Evolutionary conservation across 768 basidiomycete genomes (phyloP).

Genomic region (Leccinum sublutescens): DNA sequence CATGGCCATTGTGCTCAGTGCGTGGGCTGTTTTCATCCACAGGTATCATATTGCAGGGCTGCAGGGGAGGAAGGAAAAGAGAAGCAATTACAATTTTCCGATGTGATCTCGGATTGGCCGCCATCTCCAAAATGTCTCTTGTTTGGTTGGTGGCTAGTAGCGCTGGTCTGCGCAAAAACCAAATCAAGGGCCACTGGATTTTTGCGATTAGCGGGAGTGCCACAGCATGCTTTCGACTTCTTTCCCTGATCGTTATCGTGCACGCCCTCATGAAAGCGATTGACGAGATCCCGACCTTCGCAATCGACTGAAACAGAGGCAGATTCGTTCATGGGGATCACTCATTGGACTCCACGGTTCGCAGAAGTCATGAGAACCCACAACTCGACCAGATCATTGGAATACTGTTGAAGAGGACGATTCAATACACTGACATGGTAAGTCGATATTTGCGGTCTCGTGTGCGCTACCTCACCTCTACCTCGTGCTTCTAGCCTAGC

Average conservation of each 20-base stretch:
- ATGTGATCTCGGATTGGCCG: too few relatives aligned
- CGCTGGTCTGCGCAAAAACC: too few relatives aligned
- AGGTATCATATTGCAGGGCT: too few relatives aligned
- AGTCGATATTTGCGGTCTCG: background rate
- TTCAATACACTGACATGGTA: background rate
- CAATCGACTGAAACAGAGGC: background rate
- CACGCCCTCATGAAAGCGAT: background rate
- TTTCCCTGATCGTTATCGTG: background rate
- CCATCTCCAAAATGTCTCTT: too few relatives aligned
- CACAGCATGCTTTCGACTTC: background rate
- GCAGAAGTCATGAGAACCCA: background rate
- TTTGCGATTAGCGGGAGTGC: too few relatives aligned
- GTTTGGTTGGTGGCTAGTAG: too few relatives aligned
- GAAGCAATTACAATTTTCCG: too few relatives aligned
- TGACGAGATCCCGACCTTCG: background rate
- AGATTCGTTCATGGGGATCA: background rate
- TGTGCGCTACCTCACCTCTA: background rate
- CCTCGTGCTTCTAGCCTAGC: background rate
- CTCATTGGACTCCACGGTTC: background rate
- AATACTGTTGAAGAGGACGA: background rate
- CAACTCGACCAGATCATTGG: background rate
- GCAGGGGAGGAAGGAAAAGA: too few relatives aligned
- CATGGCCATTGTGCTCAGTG: too few relatives aligned
- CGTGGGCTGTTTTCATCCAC: too few relatives aligned
- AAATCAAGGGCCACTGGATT: too few relatives aligned